Evolutionary conservation across 768 basidiomycete genomes (phyloP), one percentile per base, ranked within the genome.

Genomic region (Agrocybe pediades): DNA sequence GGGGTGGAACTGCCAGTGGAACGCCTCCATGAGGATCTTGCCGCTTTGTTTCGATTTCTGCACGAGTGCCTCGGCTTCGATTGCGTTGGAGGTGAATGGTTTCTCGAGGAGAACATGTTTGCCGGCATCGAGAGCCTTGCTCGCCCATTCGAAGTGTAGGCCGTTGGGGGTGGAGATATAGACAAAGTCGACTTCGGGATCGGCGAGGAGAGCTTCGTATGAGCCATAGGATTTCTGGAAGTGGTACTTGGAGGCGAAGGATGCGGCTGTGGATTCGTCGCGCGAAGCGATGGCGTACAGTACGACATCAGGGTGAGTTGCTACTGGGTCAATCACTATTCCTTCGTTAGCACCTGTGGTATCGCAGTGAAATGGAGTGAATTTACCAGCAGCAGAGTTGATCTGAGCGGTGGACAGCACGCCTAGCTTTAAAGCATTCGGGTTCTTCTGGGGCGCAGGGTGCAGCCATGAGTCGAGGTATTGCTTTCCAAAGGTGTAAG

Each of bases 91-190:
- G 17, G 53, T 69, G 16, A 78, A 73, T 0, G 86, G 87, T 61
- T 85, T 87, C 60, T 88, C 87, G 1, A 86, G 67, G 0, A 88
- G 69, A 23, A 88, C 86, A 57, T 86, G 85, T 61, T 89, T 87
- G 6, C 86, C 83, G 0, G 83, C 79, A 16, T 71, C 70, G 39
- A 88, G 76, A 3, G 84, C 82, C 58, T 84, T 87, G 74, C 82
- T 81, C 0, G 85, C 82, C 86, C 85, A 88, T 62, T 87, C 85
- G 53, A 76, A 85, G 57, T 88, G 86, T 25, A 86, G 68, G 3
- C 75, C 77, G 53, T 83, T 84, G 0, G 85, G 85, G 13, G 85
- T 70, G 0, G 80, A 73, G 43, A 78, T 82, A 60, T 84, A 82
- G 29, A 83, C 66, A 3, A 68, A 72, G 48, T 83, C 76, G 20